A percentile compares a stretch with the other conserved stretches of the same genome.
Conservation (phyloP, 75 land plant species). For the Larix kaempferi region DNA sequence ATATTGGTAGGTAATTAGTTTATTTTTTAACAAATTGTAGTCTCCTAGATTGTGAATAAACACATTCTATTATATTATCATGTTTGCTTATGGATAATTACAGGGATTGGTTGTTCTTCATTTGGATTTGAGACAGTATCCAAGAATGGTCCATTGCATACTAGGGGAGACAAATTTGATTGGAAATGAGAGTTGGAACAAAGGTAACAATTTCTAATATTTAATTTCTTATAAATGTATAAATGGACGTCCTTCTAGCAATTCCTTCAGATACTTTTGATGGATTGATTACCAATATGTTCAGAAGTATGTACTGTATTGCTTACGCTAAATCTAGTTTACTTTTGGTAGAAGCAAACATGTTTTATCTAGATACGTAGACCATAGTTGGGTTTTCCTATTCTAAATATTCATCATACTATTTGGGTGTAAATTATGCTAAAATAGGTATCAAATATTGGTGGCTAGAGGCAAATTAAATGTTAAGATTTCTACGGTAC, state of each 20-base stretch:
- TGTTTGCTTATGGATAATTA: not conserved
- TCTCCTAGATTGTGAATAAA: too few species aligned
- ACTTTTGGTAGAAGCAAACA: constrained; percentile 56
- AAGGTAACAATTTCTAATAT: constrained; percentile 38
- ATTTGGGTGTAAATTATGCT: constrained; percentile 54
- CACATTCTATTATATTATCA: not conserved
- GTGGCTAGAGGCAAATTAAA: not conserved
- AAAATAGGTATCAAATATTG: constrained; percentile 51
- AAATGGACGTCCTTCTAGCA: not conserved
- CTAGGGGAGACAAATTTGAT: constrained; percentile 55
- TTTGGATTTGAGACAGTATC: constrained; percentile 88
- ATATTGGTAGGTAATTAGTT: too few species aligned
- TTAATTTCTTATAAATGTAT: not conserved
- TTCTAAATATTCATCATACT: constrained; percentile 55
- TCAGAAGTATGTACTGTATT: not conserved
- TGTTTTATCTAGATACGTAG: constrained; percentile 88
- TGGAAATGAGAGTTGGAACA: constrained; percentile 85
- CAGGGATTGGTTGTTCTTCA: constrained; percentile 98
- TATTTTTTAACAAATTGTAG: too few species aligned
- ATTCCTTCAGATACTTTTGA: not conserved
- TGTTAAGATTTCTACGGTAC: not conserved
- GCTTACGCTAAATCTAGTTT: not conserved
- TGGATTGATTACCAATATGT: not conserved
- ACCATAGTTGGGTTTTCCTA: constrained; percentile 95
- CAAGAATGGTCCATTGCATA: constrained; percentile 93